Conservation (phyloP, 805 yeast genomes). For the Schizosaccharomyces osmophilus region DNA sequence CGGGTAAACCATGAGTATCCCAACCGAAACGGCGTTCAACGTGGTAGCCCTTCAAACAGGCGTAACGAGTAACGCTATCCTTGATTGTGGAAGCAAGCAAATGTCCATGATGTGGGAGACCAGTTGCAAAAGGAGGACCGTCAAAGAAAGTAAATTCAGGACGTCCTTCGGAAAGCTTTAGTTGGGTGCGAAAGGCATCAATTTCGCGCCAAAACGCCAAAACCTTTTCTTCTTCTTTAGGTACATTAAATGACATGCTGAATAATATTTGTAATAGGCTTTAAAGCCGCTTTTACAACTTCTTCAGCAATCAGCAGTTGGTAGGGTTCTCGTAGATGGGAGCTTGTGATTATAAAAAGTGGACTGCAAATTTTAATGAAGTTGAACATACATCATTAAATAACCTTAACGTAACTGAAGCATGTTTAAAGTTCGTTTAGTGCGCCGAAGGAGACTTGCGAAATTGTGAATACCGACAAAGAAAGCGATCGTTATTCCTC, state of each 20-base stretch:
- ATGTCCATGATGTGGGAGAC: slow-evolving; percentile 83
- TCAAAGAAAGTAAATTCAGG: slow-evolving; percentile 85
- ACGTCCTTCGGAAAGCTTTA: slow-evolving; percentile 59
- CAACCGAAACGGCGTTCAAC: slow-evolving; percentile 97
- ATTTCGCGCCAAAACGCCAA: slow-evolving; percentile 65
- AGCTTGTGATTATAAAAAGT: not conserved
- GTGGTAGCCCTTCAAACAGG: slow-evolving; percentile 87
- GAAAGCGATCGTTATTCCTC: too few relatives aligned
- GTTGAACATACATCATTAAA: too few relatives aligned
- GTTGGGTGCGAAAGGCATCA: slow-evolving; percentile 76
- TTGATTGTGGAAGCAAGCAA: slow-evolving; percentile 88
- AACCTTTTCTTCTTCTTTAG: slow-evolving; percentile 71
- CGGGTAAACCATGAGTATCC: slow-evolving; percentile 98
- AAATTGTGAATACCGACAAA: too few relatives aligned
- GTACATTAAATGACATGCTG: slow-evolving; percentile 26
- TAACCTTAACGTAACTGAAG: too few relatives aligned
- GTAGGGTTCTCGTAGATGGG: not conserved
- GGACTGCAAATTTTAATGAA: not conserved
- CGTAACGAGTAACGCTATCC: slow-evolving; percentile 91
- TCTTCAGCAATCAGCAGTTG: not conserved
- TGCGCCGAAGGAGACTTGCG: too few relatives aligned
- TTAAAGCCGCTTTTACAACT: not conserved
- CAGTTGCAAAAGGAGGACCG: slow-evolving; percentile 97
- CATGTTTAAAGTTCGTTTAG: too few relatives aligned
- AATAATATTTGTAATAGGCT: not conserved